Evolutionary conservation across 2,329 filamentous ascomycete genomes (phyloP), one percentile per base, ranked within the genome.

Genomic region (Scytalidium lignicola): DNA sequence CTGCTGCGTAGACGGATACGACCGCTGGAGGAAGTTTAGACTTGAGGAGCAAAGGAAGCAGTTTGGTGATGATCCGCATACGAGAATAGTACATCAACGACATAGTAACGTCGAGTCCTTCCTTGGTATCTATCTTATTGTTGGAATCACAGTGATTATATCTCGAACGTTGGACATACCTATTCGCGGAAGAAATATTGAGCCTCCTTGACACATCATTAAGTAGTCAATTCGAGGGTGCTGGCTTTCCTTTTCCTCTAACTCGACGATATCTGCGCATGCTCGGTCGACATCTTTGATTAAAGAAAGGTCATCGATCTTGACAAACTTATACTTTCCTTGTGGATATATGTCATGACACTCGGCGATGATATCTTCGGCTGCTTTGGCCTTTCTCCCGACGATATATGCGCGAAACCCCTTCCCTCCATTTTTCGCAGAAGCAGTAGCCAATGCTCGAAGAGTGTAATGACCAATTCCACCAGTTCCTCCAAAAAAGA

Each of bases 1-100:
- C 55, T 2, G 64, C 63, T 1, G 63, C 64, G 44, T 63, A 68
- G 17, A 69, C 58, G 21, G 67, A 69, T 12, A 67, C 58, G 19
- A 67, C 56, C 19, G 50, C 52, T 10, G 51, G 55, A 9, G 51
- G 50, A 32, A 50, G 43, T 3, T 51, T 39, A 9, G 58, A 59
- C 7, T 28, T 28, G 13, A 55, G 48, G 8, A 67, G 59, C 2
- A 65, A 51, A 2, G 62, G 61, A 32, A 64, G 54, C 4, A 67
- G 55, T 13, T 57, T 51, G 4, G 55, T 52, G 18, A 60, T 51
- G 51, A 62, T 56, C 20, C 61, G 59, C 54, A 63, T 64, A 22
- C 63, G 58, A 3, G 64, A 67, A 46, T 62, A 66, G 53, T 62
- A 66, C 41, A 58, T 60, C 47, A 62, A 62, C 19, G 56, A 59